Conservation (phyloP, 345 rosid genomes). For the Trapa bicornis region DNA sequence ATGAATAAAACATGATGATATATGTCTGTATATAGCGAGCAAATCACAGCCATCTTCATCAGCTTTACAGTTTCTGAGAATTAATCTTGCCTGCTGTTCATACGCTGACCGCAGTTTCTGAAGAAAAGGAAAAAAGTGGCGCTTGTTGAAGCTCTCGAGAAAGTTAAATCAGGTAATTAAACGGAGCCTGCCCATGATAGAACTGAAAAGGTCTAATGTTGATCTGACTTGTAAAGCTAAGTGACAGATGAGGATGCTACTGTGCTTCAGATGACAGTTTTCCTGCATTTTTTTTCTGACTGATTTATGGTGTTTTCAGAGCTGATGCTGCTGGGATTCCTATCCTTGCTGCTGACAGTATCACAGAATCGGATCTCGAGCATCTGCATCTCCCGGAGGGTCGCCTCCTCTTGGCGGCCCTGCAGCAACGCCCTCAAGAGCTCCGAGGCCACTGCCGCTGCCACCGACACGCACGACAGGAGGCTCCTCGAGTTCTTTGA, state of each 20-base stretch:
- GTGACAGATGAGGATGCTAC: no score
- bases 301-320: conserved; percentile 27
- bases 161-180: conserved; percentile 64
- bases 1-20: background rate
- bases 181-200: no score
- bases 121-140: conserved; percentile 43
- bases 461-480: conserved; percentile 2
- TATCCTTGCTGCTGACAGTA: conserved; percentile 65
- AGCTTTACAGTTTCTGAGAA: background rate
- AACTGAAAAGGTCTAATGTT: no score
- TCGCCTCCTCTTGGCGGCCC: conserved; percentile 56
- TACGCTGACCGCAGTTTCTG: conserved; percentile 35
- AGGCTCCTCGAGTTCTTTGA: conserved; percentile 24
- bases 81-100: background rate
- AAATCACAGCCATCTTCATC: background rate
- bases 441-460: background rate
- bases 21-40: no score
- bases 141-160: conserved; percentile 68
- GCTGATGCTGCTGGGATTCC: conserved; percentile 81
- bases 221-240: background rate
- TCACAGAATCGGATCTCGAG: conserved; percentile 30
- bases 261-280: no score
- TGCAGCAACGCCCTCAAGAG: conserved; percentile 15
- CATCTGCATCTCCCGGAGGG: conserved; percentile 44
- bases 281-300: background rate